Percentiles rank a stretch among this genome's conserved stretches.
Evolutionary conservation across 495 filamentous ascomycete species (phyloP).

Genomic region (Barbatosphaeria neglecta): DNA sequence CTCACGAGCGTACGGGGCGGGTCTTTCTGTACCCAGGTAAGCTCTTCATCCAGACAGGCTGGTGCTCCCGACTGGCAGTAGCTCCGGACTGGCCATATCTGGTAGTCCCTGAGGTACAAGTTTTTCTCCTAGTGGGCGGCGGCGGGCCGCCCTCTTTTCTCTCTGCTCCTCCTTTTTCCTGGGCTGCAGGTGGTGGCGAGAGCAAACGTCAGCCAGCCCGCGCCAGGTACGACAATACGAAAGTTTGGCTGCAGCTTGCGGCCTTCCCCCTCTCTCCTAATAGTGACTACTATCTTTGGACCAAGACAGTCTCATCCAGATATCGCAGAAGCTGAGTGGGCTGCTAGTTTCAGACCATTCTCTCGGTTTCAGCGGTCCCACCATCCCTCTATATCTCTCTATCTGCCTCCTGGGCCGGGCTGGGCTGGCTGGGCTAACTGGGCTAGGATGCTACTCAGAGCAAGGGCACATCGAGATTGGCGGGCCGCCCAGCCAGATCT

Average conservation of each 20-base stretch:
- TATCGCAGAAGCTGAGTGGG: neutral
- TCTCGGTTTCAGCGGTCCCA: neutral
- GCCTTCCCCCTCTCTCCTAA: neutral
- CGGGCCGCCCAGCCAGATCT: neutral
- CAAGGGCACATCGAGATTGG: neutral
- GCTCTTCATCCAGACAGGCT: too few relatives aligned
- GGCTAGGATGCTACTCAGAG: too few relatives aligned
- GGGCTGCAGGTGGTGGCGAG: neutral
- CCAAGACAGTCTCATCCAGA: conserved; percentile 1
- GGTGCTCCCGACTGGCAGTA: neutral
- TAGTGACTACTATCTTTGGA: conserved; percentile 1
- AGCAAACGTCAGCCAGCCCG: neutral
- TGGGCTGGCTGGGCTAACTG: too few relatives aligned
- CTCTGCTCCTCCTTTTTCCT: too few relatives aligned
- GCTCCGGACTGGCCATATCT: too few relatives aligned
- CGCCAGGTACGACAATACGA: neutral
- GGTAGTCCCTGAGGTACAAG: too few relatives aligned
- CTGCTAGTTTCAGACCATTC: neutral
- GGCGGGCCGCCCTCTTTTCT: too few relatives aligned
- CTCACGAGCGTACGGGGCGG: too few relatives aligned
- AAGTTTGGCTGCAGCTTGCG: neutral
- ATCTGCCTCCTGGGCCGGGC: too few relatives aligned
- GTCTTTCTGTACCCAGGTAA: too few relatives aligned
- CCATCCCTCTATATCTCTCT: neutral
- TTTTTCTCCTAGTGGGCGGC: too few relatives aligned